Evolutionary conservation across 2,329 filamentous ascomycete genomes (phyloP).

Genomic region (Coniochaeta sp.): DNA sequence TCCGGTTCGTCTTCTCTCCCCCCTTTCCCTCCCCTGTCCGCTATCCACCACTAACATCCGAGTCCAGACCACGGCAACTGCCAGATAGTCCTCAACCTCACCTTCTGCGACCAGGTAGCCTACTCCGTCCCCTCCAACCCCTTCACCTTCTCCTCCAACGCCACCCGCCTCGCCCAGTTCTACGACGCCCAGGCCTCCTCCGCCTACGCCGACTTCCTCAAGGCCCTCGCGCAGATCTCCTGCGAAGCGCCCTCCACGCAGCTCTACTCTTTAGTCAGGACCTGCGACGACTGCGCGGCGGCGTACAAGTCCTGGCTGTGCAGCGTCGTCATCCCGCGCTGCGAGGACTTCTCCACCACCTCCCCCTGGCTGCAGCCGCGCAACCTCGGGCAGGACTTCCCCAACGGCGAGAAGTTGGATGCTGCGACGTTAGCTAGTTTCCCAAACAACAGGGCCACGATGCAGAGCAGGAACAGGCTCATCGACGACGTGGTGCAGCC

Average conservation of each 20-base stretch:
- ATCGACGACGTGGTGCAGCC: conserved; percentile 70
- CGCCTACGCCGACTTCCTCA: conserved; percentile 72
- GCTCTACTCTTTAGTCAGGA: conserved; percentile 73
- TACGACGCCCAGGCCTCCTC: conserved; percentile 71
- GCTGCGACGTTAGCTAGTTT: conserved; percentile 23
- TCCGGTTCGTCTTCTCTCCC: conserved; percentile 50
- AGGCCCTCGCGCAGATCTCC: conserved; percentile 74
- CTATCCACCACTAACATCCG: conserved; percentile 4
- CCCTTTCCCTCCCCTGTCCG: not conserved
- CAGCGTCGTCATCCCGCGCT: conserved; percentile 85
- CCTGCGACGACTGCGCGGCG: conserved; percentile 65
- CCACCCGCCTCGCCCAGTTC: conserved; percentile 54
- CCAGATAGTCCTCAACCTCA: conserved; percentile 76
- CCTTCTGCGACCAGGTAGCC: conserved; percentile 81
- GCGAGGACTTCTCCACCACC: conserved; percentile 67
- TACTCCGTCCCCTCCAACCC: conserved; percentile 86
- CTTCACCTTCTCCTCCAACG: conserved; percentile 50
- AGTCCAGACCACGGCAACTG: conserved; percentile 63
- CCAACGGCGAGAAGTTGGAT: conserved; percentile 55
- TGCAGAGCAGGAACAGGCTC: conserved; percentile 58
- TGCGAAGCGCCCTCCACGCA: conserved; percentile 71
- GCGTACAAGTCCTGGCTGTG: conserved; percentile 97
- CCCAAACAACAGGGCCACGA: conserved; percentile 31
- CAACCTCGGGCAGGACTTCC: conserved; percentile 64
- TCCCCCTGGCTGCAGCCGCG: conserved; percentile 53